Percentiles rank a stretch among this genome's conserved stretches.
Conservation (phyloP, 2,329 filamentous ascomycete species). For the Fusarium nematophilum region DNA sequence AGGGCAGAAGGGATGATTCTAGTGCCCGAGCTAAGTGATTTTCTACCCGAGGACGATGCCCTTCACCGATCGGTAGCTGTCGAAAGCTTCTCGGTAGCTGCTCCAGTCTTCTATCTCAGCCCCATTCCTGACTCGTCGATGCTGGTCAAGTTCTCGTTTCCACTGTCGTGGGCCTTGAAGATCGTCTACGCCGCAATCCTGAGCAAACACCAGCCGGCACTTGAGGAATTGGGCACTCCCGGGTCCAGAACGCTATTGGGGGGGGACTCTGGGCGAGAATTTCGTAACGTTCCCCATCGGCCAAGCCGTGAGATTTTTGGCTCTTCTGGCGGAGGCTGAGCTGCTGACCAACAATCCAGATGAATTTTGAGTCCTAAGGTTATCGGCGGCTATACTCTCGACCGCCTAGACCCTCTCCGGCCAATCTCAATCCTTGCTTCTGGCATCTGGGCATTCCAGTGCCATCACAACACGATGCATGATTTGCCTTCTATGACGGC, state of each 20-base stretch:
- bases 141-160: slow-evolving; percentile 16
- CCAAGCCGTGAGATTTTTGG: slow-evolving; percentile 14
- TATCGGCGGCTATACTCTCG: background rate
- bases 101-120: background rate
- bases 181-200: no score
- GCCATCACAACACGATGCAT: slow-evolving; percentile 27
- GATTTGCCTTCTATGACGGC: slow-evolving; percentile 27
- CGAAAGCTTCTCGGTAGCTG: background rate
- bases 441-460: slow-evolving; percentile 31
- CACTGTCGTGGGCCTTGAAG: slow-evolving; percentile 15
- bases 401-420: background rate
- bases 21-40: background rate
- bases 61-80: slow-evolving; percentile 2
- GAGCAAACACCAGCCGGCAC: slow-evolving; percentile 8
- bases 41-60: background rate
- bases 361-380: slow-evolving; percentile 22
- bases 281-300: slow-evolving; percentile 3
- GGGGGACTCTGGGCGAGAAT: background rate
- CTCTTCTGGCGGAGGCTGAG: no score
- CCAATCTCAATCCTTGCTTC: slow-evolving; percentile 4
- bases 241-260: slow-evolving; percentile 21
- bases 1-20: slow-evolving; percentile 13
- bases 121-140: slow-evolving; percentile 29
- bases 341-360: background rate
- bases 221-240: slow-evolving; percentile 17